Base-by-base conservation (phyloP, 768 basidiomycete species). In the Amanita rubescens region DNA sequence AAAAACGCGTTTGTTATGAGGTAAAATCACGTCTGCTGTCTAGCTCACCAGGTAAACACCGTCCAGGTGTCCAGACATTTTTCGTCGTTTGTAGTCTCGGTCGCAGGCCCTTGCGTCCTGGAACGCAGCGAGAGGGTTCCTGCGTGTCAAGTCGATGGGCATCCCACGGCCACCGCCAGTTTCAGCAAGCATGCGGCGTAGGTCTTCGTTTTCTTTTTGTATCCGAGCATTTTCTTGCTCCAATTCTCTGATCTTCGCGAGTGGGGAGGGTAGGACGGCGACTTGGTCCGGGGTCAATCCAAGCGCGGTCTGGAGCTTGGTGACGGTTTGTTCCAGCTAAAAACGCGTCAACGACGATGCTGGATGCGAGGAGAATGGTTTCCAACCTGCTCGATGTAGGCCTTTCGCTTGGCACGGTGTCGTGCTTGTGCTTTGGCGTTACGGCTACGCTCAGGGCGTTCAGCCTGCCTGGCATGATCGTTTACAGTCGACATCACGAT, bases 391-490 rank as follows among this genome's bases (percentile, higher is more conserved):
- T 92, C 89, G 64, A 93, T 91, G 74, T 93, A 93, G 10, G 90
- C 90, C 73, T 93, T 93, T 70, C 90, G 79, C 69, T 93, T 93
- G 66, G 90, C 90, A 56, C 90, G 82, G 75, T 93, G 90, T 61
- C 90, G 75, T 33, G 90, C 90, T 72, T 93, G 90, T 9, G 90
- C 90, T 69, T 84, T 85, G 51, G 86, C 87, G 73, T 90, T 90
- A 75, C 87, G 85, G 78, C 85, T 87, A 60, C 86, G 83, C 71
- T 87, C 86, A 75, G 86, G 86, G 66, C 80, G 80, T 70, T 86
- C 83, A 63, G 74, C 49, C 65, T 72, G 71, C 68, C 69, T 73
- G 71, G 79, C 71, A 74, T 79, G 75, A 65, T 74, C 70, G 59
- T 75, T 74, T 65, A 78, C 71, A 67, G 79, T 78, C 66, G 81